Conservation (phyloP, 495 filamentous ascomycete genomes). For the Hyaloscypha bicolor region DNA sequence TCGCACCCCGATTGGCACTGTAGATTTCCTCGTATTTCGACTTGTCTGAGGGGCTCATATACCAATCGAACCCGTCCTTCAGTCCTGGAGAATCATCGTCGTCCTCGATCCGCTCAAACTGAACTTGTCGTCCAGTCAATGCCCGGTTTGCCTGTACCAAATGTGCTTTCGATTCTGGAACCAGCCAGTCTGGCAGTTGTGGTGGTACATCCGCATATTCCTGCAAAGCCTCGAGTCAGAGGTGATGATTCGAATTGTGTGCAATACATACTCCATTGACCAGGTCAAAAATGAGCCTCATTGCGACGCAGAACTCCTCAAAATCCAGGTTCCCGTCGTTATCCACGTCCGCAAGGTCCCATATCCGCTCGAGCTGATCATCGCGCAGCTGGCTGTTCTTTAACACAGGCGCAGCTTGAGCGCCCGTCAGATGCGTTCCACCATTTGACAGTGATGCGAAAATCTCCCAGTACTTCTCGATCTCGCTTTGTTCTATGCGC, state of each 20-base stretch:
- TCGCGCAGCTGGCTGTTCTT: slow-evolving; percentile 93
- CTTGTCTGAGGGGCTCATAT: slow-evolving; percentile 91
- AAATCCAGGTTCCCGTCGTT: slow-evolving; percentile 96
- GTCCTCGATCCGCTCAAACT: slow-evolving; percentile 77
- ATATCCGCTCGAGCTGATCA: slow-evolving; percentile 93
- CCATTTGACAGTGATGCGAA: slow-evolving; percentile 85
- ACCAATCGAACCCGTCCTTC: slow-evolving; percentile 98
- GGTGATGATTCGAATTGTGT: neutral
- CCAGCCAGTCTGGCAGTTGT: slow-evolving; percentile 89
- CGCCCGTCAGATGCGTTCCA: slow-evolving; percentile 81
- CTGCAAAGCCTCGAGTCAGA: slow-evolving; percentile 43
- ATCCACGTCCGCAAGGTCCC: slow-evolving; percentile 97
- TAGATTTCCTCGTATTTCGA: slow-evolving; percentile 96
- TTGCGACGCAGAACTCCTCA: slow-evolving; percentile 98
- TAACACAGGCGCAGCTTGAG: slow-evolving; percentile 89
- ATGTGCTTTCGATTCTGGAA: slow-evolving; percentile 95
- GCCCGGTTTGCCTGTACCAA: slow-evolving; percentile 88
- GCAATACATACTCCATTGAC: slow-evolving; percentile 78
- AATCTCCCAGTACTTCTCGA: slow-evolving; percentile 99
- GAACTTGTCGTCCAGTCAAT: slow-evolving; percentile 69
- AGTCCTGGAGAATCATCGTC: slow-evolving; percentile 81
- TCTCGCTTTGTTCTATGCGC: slow-evolving; percentile 91
- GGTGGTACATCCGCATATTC: slow-evolving; percentile 85
- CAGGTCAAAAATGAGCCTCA: slow-evolving; percentile 95
- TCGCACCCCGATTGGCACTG: slow-evolving; percentile 78